Conservation (phyloP, 192 early-diverging fungal species). For the Umbelopsis isabellina region DNA sequence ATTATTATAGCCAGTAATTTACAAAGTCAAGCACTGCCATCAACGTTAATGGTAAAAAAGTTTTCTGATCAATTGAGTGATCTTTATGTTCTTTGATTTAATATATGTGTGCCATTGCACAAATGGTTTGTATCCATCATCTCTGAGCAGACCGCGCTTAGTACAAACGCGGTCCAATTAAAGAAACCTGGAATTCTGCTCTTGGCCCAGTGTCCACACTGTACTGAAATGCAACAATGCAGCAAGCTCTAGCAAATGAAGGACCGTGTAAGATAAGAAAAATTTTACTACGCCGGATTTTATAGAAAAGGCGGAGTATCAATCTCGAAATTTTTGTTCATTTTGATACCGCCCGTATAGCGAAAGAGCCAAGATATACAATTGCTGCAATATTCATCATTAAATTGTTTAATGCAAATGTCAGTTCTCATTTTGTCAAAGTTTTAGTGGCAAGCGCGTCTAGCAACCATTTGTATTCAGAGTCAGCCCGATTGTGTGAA, state of each 20-base stretch:
- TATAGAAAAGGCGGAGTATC: background rate
- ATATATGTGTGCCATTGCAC: background rate
- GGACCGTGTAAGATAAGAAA: background rate
- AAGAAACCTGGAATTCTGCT: conserved; percentile 22
- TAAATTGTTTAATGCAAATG: too few relatives aligned
- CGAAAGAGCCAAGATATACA: too few relatives aligned
- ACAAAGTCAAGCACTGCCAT: too few relatives aligned
- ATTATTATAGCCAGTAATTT: too few relatives aligned
- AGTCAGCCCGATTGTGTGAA: too few relatives aligned
- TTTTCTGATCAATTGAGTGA: too few relatives aligned
- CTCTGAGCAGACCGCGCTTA: background rate
- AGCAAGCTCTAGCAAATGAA: conserved; percentile 21
- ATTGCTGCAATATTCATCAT: too few relatives aligned
- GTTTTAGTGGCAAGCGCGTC: too few relatives aligned
- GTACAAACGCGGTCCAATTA: background rate
- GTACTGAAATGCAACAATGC: conserved; percentile 2
- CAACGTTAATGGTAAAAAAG: too few relatives aligned
- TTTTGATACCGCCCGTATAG: too few relatives aligned
- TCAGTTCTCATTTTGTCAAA: too few relatives aligned
- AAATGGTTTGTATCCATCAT: conserved; percentile 10
- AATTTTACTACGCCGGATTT: background rate
- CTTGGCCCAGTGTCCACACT: conserved; percentile 24
- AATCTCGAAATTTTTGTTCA: background rate
- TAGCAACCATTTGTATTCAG: too few relatives aligned
- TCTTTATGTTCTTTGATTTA: background rate